Base-by-base conservation (phyloP, 208 protist species). In the Spongospora subterranea region DNA sequence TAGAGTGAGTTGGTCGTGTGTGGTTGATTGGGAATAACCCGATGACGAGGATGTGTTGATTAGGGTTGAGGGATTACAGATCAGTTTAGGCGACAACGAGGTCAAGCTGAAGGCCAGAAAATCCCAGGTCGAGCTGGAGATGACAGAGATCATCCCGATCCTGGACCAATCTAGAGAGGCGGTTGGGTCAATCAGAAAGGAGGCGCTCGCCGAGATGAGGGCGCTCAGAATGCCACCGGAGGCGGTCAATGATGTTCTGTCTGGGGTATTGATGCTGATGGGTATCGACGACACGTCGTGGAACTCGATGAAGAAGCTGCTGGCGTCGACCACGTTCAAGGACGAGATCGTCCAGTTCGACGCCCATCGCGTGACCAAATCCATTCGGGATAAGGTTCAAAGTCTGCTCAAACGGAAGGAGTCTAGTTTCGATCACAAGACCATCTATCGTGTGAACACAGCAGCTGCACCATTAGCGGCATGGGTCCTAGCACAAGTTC, bases 281-380 rank as follows among this genome's bases (percentile, higher is more conserved):
- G 96, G 95, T 41, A 94, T 95, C 88, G 82, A 93, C 43, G 97
- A 99, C 60, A 96, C 94, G 32, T 96, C 95, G 35, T 99, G 98
- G 98, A 95, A 96, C 39, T 93, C 94, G 45, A 98, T 99, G 92
- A 96, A 98, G 92, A 97, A 97, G 71, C 96, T 99, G 45, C 94
- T 99, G 35, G 95, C 94, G 13, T 71, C 50, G 54, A 35, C 24
- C 94, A 96, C 88, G 88, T 50, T 99, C 91, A 98, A 97, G 89
- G 94, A 96, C 6, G 94, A 97, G 89, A 98, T 99, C 93, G 91
- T 99, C 35, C 96, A 97, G 92, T 99, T 98, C 93, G 97, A 99
- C 92, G 95, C 98, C 60, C 91, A 96, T 82, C 95, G 95, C 66
- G 95, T 98, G 76, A 95, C 92, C 45, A 89, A 91, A 43, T 90